Conservation (phyloP, 495 filamentous ascomycete species). For the Podospora pseudopauciseta region DNA sequence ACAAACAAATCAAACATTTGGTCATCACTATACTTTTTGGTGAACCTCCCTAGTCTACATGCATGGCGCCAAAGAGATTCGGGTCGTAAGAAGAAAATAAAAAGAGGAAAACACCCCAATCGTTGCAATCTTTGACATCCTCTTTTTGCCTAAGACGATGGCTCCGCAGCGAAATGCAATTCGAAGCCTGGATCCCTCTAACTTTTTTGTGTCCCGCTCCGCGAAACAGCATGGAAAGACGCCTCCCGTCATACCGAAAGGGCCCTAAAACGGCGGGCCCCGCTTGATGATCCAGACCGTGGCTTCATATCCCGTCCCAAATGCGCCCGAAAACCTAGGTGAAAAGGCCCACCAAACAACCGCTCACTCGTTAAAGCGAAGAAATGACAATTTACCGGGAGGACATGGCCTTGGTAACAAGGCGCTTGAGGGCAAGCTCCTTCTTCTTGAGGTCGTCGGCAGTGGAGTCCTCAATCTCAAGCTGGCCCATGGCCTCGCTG, state of each 20-base stretch:
- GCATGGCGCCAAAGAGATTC: constrained; percentile 41
- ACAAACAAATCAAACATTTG: constrained; percentile 1
- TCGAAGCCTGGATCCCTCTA: constrained; percentile 22
- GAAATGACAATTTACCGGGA: constrained; percentile 60
- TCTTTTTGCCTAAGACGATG: constrained; percentile 27
- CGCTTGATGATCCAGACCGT: constrained; percentile 21
- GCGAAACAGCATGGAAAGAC: constrained; percentile 33
- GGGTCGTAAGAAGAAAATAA: constrained; percentile 29
- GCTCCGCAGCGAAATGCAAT: constrained; percentile 29
- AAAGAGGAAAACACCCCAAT: constrained; percentile 34
- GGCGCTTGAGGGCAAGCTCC: constrained; percentile 95
- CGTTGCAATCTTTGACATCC: constrained; percentile 37
- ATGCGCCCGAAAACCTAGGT: constrained; percentile 28
- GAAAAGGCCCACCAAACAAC: constrained; percentile 23
- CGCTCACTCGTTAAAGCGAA: constrained; percentile 28
- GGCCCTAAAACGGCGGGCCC: constrained; percentile 3
- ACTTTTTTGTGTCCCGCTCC: constrained; percentile 28
- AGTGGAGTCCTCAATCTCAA: constrained; percentile 60
- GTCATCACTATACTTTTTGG: constrained; percentile 23
- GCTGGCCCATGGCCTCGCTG: constrained; percentile 49
- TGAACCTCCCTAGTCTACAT: constrained; percentile 47
- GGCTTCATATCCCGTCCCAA: constrained; percentile 28
- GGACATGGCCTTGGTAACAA: constrained; percentile 96
- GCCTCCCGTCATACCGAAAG: constrained; percentile 27
- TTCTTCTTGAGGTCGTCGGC: constrained; percentile 99